Evolutionary conservation across 169 alveolate species (phyloP).

Genomic region (Eimeria acervulina): DNA sequence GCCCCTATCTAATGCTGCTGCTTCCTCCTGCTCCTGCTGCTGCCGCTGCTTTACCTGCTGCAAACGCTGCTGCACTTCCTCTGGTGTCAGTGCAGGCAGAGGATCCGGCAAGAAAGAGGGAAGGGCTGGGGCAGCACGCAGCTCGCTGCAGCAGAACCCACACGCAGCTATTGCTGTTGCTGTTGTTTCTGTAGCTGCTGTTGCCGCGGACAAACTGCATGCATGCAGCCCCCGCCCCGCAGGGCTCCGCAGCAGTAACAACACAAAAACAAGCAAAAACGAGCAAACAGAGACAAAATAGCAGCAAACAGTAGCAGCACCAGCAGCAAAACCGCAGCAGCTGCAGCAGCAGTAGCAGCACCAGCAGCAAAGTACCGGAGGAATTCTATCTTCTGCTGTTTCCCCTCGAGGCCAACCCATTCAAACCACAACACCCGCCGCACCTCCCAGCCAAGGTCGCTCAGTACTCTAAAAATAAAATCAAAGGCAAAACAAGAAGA

Average conservation of each 20-base stretch:
- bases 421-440: constrained; percentile 91
- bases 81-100: not conserved
- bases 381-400: constrained; percentile 83
- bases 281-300: too few relatives aligned
- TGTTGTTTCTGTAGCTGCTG: not conserved
- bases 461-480: constrained; percentile 84
- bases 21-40: constrained; percentile 31
- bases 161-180: not conserved
- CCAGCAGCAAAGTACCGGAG: constrained; percentile 77
- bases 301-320: not conserved
- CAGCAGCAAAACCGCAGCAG: constrained; percentile 6
- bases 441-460: constrained; percentile 92
- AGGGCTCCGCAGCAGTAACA: not conserved
- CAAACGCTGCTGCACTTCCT: constrained; percentile 62
- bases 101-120: constrained; percentile 51
- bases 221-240: not conserved
- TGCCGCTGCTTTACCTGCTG: constrained; percentile 48
- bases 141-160: constrained; percentile 28
- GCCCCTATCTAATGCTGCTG: constrained; percentile 16
- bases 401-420: constrained; percentile 86
- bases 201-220: not conserved
- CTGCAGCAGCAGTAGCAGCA: not conserved
- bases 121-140: constrained; percentile 36
- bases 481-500: not conserved
- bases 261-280: not conserved